Evolutionary conservation across 805 yeast genomes (phyloP).

Genomic region (Candida peoriensis): DNA sequence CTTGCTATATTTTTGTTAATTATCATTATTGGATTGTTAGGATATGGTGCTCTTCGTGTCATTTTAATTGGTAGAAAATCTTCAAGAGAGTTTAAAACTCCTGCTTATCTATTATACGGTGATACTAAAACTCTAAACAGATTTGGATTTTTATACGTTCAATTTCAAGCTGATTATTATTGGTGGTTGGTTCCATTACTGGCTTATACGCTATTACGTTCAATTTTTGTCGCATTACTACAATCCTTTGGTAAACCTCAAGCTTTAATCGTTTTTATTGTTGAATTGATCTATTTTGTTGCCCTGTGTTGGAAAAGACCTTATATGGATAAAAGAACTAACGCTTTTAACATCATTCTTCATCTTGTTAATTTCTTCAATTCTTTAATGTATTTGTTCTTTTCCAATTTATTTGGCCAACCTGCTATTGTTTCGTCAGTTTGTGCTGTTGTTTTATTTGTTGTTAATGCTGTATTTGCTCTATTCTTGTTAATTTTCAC

Average conservation of each 20-base stretch:
- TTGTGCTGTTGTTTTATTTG: slow-evolving; percentile 85
- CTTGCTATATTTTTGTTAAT: slow-evolving; percentile 70
- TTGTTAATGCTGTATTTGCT: slow-evolving; percentile 86
- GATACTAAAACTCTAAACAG: slow-evolving; percentile 75
- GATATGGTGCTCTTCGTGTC: slow-evolving; percentile 73
- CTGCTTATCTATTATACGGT: slow-evolving; percentile 88
- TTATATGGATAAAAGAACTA: slow-evolving; percentile 91
- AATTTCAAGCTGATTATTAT: slow-evolving; percentile 81
- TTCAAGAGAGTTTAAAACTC: slow-evolving; percentile 68
- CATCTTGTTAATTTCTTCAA: slow-evolving; percentile 76
- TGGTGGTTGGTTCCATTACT: slow-evolving; percentile 73
- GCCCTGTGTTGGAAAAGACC: slow-evolving; percentile 72
- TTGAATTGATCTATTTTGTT: slow-evolving; percentile 69
- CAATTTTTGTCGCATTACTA: slow-evolving; percentile 81
- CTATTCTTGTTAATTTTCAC: slow-evolving; percentile 78
- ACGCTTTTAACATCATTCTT: slow-evolving; percentile 85
- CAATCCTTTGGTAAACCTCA: slow-evolving; percentile 80
- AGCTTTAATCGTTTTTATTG: slow-evolving; percentile 67
- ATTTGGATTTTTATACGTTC: slow-evolving; percentile 90
- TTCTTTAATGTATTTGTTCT: slow-evolving; percentile 82
- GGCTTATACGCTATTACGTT: slow-evolving; percentile 62
- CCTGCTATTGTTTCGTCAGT: slow-evolving; percentile 88
- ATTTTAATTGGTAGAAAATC: slow-evolving; percentile 71
- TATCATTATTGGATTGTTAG: slow-evolving; percentile 52
- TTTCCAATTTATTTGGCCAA: slow-evolving; percentile 76